Evolutionary conservation across 1,139 yeast species (phyloP), one percentile per base, ranked within the genome.

Genomic region (Debaryomycetaceae sp.): DNA sequence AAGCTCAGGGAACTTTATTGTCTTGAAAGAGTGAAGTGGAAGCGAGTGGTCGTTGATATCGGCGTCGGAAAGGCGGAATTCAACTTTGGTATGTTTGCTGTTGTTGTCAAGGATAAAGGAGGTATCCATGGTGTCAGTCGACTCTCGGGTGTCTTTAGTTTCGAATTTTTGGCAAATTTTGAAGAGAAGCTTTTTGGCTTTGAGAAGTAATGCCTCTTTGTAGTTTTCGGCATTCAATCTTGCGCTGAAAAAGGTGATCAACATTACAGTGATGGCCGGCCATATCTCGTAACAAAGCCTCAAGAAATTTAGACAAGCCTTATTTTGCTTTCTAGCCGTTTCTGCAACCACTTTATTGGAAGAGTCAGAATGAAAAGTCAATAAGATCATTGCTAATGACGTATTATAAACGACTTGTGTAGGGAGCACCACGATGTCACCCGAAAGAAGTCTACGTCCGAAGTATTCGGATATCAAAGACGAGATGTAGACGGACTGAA

Each of bases 341-440:
- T 44, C 36, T 22, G 52, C 47, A 24, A 55, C 57, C 14, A 54
- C 40, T 11, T 35, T 42, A 37, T 51, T 50, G n/a, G 41, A 36
- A 5, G 56, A 50, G 14, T 52, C 51, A 8, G 49, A 44, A 40
- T 55, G 57, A 34, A 54, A 51, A 7, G 50, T 46, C 9, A 56
- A 39, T 22, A 56, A 42, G 4, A 52, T 41, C 45, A 52, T 42
- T 6, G 52, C 45, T 38, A 55, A 38, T 4, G 55, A 39, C 37
- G 42, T 48, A 22, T 46, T 44, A 38, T 53, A 55, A 20, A 53
- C 39, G 38, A 51, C 29, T 27, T 46, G 48, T 29, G 50, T 43
- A 5, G 58, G 52, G 6, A 48, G 27, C 20, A 49, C 24, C 6
- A 39, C 34, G 6, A 22, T 23, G 11, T 34, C 24, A 24, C 45